Base-by-base conservation (phyloP, 495 filamentous ascomycete species). In the Tetracladium setigerum region DNA sequence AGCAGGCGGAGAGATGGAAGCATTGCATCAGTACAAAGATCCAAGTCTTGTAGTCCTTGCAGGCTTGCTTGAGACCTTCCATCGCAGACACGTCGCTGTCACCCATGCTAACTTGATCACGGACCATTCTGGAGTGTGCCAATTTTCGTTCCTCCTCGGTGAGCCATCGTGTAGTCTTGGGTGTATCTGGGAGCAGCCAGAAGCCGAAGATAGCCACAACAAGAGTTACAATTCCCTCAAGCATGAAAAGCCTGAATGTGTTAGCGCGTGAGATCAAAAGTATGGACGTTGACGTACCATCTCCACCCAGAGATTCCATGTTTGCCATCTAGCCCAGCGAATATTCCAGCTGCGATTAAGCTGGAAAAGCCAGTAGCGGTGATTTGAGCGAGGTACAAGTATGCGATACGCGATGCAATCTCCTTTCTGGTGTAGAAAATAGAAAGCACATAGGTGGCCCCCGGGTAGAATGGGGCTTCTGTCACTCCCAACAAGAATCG, bases 131-230 rank as follows among this genome's bases (percentile, higher is more conserved):
- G 22, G 22, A 27, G 22, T 27, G 22, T 27, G 83, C 85, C 10
- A 89, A 65, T 13, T 77, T 65, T 30, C 72, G 73, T 57, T 89
- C 83, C 54, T 84, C 74, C 41, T 83, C 74, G 1, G 69, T 79
- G 15, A 90, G 68, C 83, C 84, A 87, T n/a, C 51, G 59, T 2
- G 84, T 89, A 34, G 83, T 89, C n/a, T 79, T 70, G 8, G 84
- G 86, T 53, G 87, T 86, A 60, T 91, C 82, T 14, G 43, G 31
- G n/a, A 46, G 31, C 4, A 46, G 10, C 43, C 43, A 46, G 31
- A 46, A 17, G 9, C 30, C 19, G 43, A 46, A 57, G 44, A 46
- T 14, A 18, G 43, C 43, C 10, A 35, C 33, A 10, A 17, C 4
- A 0, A 66, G 79, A 6, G 78, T 68, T 13, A 74, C 68, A 14